Evolutionary conservation across 2,329 filamentous ascomycete genomes (phyloP), one percentile per base, ranked within the genome.

Genomic region (Calonectria honghensis): DNA sequence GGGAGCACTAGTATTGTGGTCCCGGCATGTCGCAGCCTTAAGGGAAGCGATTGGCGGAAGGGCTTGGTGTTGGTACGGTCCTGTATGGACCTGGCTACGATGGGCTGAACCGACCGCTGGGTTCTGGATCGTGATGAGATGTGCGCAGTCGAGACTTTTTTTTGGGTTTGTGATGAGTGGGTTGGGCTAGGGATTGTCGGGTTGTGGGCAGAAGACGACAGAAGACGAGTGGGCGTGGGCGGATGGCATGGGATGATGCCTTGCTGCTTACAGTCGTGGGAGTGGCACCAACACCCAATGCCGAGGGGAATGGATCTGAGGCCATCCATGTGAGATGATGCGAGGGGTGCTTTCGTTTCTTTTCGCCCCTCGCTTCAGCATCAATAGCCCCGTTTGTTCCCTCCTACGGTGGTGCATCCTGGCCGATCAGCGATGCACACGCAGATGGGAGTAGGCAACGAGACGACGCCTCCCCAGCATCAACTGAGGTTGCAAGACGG

Each of bases 311-410:
- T 66, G 66, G 67, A 69, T 70, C 72, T 70, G 72, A 73, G 66
- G 72, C 72, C 66, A 73, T 73, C 66, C 72, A 59, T 67, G 61
- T 57, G 67, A 73, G 68, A 70, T 66, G 72, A 51, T 66, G 61
- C 61, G 61, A 71, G 68, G 68, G 68, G 68, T 35, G 18, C 37
- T 66, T 51, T 70, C 67, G 61, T 67, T 73, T 67, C 61, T 70
- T 70, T 73, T 70, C 32, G 67, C 67, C 61, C 67, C 61, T 73
- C 57, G 65, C 66, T 69, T 65, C n/a, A 65, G 39, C 65, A 31
- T 69, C 39, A 32, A 69, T 39, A 68, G 70, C 65, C 70, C 65
- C 64, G 54, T 73, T 63, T 61, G 54, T 50, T 63, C 54, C 64
- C 70, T 64, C 54, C 51, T 24, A 16, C 29, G 41, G 27, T 20